Conservation (phyloP, 345 rosid species). For the Viola odorata region DNA sequence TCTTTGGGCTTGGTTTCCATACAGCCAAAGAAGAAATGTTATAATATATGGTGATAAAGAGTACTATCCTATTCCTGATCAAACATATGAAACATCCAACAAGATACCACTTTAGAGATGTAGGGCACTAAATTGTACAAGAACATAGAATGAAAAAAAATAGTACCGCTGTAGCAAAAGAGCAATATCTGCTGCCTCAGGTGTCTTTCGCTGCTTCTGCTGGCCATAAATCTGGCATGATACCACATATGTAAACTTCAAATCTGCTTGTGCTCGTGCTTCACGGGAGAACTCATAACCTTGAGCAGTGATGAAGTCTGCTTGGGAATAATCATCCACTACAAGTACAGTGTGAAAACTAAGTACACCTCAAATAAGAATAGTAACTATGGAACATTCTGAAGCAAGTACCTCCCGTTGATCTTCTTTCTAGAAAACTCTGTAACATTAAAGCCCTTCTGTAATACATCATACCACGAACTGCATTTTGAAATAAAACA, state of each 20-base stretch:
- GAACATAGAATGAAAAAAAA: constrained; percentile 1
- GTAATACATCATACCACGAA: constrained; percentile 99
- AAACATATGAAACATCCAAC: no score
- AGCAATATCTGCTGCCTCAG: constrained; percentile 92
- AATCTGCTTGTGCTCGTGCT: constrained; percentile 90
- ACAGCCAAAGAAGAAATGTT: no score
- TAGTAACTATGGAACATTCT: neutral
- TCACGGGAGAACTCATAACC: constrained; percentile 77
- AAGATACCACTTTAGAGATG: no score
- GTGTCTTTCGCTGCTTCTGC: constrained; percentile 78
- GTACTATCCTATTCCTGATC: no score
- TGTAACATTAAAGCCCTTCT: constrained; percentile 97
- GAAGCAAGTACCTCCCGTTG: constrained; percentile 57
- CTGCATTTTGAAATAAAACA: constrained; percentile 44
- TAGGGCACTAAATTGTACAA: constrained; percentile 1
- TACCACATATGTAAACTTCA: constrained; percentile 93
- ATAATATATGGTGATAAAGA: no score
- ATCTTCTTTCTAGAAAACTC: constrained; percentile 78
- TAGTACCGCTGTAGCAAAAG: constrained; percentile 76
- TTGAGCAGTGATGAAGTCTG: constrained; percentile 38
- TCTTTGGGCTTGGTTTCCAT: no score
- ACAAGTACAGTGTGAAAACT: constrained; percentile 10
- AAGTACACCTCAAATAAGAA: neutral
- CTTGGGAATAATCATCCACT: constrained; percentile 57
- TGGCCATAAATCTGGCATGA: constrained; percentile 99